Evolutionary conservation across 1,284 basidiomycete species (phyloP).

Genomic region (Trichosporon ovoides): DNA sequence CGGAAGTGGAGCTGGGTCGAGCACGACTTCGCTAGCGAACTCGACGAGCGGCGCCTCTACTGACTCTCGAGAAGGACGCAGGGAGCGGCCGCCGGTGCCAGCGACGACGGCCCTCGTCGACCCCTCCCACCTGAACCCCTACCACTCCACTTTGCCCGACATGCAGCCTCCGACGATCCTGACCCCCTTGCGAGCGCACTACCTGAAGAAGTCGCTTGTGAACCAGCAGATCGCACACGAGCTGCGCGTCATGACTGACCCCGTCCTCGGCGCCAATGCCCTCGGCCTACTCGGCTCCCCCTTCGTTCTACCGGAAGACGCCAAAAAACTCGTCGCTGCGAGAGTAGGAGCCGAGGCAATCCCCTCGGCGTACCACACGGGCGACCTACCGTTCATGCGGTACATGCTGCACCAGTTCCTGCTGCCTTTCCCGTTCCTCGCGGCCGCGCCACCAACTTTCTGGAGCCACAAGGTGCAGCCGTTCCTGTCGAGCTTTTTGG

Average conservation of each 20-base stretch:
- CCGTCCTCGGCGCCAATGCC: constrained; percentile 59
- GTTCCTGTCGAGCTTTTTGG: constrained; percentile 73
- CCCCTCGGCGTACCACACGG: constrained; percentile 10
- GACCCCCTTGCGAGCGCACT: constrained; percentile 82
- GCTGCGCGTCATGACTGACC: constrained; percentile 62
- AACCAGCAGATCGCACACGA: constrained; percentile 76
- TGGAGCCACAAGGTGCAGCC: constrained; percentile 90
- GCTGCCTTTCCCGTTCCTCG: constrained; percentile 87
- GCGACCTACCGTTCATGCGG: constrained; percentile 75
- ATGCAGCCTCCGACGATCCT: constrained; percentile 49
- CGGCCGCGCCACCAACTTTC: constrained; percentile 75
- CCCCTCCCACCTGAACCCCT: constrained; percentile 36
- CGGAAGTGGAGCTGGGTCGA: background rate
- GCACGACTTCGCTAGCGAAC: background rate
- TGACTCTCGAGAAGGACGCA: background rate
- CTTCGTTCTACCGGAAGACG: constrained; percentile 59
- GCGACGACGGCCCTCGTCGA: constrained; percentile 17
- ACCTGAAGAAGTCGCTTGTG: constrained; percentile 91
- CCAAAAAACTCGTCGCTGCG: constrained; percentile 53
- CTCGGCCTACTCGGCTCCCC: constrained; percentile 81
- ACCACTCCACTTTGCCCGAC: constrained; percentile 32
- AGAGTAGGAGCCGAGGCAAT: constrained; percentile 25
- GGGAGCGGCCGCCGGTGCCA: constrained; percentile 16
- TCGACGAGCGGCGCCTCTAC: background rate
- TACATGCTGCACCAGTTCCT: constrained; percentile 87